Evolutionary conservation across 306 rosid genomes (phyloP), one percentile per base, ranked within the genome.

Genomic region (Adenanthera pavonina): DNA sequence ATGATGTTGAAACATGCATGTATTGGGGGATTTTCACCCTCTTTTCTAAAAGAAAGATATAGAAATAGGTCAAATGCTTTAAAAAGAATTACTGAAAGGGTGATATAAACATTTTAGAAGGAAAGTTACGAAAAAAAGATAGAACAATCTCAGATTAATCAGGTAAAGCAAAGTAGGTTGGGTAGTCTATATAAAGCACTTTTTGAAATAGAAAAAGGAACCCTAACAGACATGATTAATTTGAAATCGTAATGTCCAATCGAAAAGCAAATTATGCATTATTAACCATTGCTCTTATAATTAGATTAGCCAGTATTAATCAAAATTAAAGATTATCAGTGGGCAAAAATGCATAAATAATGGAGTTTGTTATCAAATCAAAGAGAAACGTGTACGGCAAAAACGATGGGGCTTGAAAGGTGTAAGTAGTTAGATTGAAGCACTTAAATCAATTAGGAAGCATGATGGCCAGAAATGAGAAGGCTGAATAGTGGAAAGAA

Each of bases 201-300:
- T 81, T 33, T 7, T 1, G 7, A 17, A 59, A 60, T 68, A 76
- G 91, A 87, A 64, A 81, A 82, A 8, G 87, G 89, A 33, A 64
- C 57, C 80, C 81, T 78, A 91, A 83, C 93, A 38, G 53, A 81
- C 41, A 4, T 83, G 88, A 89, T n/a, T n/a, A n/a, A n/a, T 85
- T 88, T 75, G 89, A 86, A 80, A 75, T 47, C 20, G 34, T 67
- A 80, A 74, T 47, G 82, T 20, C 65, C 19, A 49, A 43, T 77
- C 52, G 38, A 51, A 15, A 40, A 16, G 44, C 74, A 48, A 78
- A 72, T 84, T 54, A 36, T 17, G 61, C 38, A 11, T 48, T 11
- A 13, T 38, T 5, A 38, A 38, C 41, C 1, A 41, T 41, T 4
- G 49, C 49, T 12, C 49, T 9, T 46, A 46, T 25, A 25, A 25